Base-by-base conservation (phyloP, 1,284 basidiomycete species). In the Boletus mariae region DNA sequence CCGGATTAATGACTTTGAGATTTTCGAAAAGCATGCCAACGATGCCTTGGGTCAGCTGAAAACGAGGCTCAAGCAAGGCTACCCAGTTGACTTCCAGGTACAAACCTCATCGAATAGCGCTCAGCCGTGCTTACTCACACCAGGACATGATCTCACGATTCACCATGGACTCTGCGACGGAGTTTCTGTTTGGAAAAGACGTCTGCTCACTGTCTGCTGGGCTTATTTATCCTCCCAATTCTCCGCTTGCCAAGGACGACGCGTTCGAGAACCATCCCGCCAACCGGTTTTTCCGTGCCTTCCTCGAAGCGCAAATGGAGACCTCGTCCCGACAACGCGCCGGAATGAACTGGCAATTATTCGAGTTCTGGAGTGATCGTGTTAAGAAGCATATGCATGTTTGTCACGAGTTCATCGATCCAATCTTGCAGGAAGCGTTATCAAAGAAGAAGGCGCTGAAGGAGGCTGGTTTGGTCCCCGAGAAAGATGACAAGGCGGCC, bases 1-100 rank as follows among this genome's bases (percentile, higher is more conserved):
- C 49, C 70, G 76, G 32, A 77, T 83, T 46, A 74, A 67, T 49
- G 73, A 83, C 60, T 81, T 82, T 54, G 77, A 81, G 4, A 68
- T 77, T 25, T 83, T 82, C 56, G 76, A 80, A 53, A 71, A 69
- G 2, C 76, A 80, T 50, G 68, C 77, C 1, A 71, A 75, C 4
- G 67, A 67, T 31, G 73, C 71, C 4, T 71, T 83, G 23, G 28
- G 51, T 0, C 71, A 73, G 25, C 57, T 80, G 32, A 75, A 72
- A 46, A 55, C 66, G 28, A 71, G 79, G 7, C 62, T 79, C 38
- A 63, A 60, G 12, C 67, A 72, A 49, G 78, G 76, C 0, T 64
- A 75, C 51, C 63, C 80, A 1, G 67, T 83, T 1, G 81, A 85
- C 57, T 78, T 84, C 55, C 62, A 81, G 75, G 78, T 65, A 7